Evolutionary conservation across 768 basidiomycete species (phyloP), one percentile per base, ranked within the genome.

Genomic region (Hericium rajendrae): DNA sequence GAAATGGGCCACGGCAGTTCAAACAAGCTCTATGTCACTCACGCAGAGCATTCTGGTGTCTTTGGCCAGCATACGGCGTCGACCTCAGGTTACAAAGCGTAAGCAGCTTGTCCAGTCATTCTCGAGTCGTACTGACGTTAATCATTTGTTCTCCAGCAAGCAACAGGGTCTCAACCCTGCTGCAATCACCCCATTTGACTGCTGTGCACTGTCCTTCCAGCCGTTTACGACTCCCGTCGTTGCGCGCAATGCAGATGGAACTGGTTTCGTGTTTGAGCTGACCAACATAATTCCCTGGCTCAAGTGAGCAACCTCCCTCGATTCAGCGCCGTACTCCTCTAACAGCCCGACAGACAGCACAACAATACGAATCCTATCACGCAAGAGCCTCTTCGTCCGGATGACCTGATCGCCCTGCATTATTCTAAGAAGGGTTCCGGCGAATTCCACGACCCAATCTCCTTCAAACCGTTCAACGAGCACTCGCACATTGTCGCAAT

Each of bases 401-500:
- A 82, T 6, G 86, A 89, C 59, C 79, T 93, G 55, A 86, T 92
- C 49, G 79, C 80, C n/a, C 77, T 92, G 32, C 78, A 89, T 66
- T 93, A 92, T 66, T 82, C 85, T 1, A 79, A 91, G 60, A 94
- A 94, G 69, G 75, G 88, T 2, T 83, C 91, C 24, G 88, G 88
- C 40, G 88, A 93, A 70, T 82, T 91, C 12, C 87, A 97, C 68
- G 97, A 99, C 69, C 97, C 97, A 0, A 93, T 99, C 48, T 92
- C 93, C 3, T 99, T 95, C 81, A 98, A 97, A 69, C 88, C 91
- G 2, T 97, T 99, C 78, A 94, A 80, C 67, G 88, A 95, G 60
- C 95, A 98, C 69, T 94, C 95, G 1, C 90, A 97, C 67, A 90
- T 99, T 56, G 90, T 93, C 39, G 89, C 91, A 43, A 84, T 97